A percentile compares a stretch with the other conserved stretches of the same genome.
Evolutionary conservation across 163 green algal species (phyloP).

Genomic region (Scenedesmus sp.): DNA sequence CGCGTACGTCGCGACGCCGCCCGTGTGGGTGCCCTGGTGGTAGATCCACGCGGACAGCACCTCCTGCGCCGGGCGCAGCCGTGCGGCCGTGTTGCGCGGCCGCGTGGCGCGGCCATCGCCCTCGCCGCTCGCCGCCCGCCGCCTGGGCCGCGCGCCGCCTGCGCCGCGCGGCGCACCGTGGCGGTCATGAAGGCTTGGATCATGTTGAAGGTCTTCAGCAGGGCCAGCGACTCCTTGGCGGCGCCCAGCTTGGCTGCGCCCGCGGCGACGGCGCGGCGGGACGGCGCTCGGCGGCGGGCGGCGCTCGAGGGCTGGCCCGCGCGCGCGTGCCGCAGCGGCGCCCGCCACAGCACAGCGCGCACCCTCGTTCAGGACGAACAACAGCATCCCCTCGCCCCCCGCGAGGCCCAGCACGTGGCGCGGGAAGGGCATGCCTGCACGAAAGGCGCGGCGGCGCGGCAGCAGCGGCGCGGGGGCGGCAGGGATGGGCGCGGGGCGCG

Average conservation of each 20-base stretch:
- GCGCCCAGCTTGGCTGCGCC: constrained; percentile 40
- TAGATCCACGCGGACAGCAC: constrained; percentile 35
- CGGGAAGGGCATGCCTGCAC: background rate
- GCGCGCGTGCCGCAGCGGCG: background rate
- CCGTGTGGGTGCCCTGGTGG: constrained; percentile 24
- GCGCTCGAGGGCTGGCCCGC: background rate
- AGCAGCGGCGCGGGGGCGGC: no score
- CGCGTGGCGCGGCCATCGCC: no score
- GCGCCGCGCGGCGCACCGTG: constrained; percentile 1
- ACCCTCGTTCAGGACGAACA: constrained; percentile 5
- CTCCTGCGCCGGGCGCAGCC: background rate
- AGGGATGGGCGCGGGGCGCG: no score
- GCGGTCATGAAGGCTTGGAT: constrained; percentile 21
- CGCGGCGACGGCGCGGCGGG: background rate
- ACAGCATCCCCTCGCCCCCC: constrained; percentile 14
- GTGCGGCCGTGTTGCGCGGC: no score
- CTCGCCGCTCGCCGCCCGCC: no score
- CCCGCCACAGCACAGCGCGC: no score
- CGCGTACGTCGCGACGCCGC: constrained; percentile 2
- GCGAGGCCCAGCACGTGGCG: background rate
- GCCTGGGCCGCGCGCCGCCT: no score
- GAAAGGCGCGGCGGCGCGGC: no score
- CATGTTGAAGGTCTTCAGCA: constrained; percentile 45
- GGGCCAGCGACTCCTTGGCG: constrained; percentile 24
- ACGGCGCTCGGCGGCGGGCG: background rate